A percentile compares a stretch with the other conserved stretches of the same genome.
Conservation (phyloP, 164 flowering plant genomes). For the Sextonia rubra region DNA sequence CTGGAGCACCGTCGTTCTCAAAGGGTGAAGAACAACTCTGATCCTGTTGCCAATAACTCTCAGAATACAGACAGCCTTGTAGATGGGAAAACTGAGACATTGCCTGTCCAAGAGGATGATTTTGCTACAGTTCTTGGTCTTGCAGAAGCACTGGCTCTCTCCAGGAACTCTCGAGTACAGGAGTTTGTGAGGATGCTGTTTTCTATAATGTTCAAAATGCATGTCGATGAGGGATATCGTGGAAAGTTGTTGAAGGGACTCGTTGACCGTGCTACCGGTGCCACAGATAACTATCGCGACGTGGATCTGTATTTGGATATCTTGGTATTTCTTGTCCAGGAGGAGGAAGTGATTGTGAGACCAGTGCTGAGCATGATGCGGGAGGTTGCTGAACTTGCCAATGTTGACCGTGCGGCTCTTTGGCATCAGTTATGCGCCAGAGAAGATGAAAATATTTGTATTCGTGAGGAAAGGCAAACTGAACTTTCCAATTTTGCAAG, state of each 20-base stretch:
- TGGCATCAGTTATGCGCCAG: conserved; percentile 94
- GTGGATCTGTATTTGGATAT: conserved; percentile 77
- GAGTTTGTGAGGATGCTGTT: conserved; percentile 78
- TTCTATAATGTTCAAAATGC: conserved; percentile 71
- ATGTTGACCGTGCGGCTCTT: conserved; percentile 88
- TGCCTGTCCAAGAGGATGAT: conserved; percentile 55
- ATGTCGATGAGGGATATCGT: conserved; percentile 62
- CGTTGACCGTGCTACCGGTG: conserved; percentile 70
- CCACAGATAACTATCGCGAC: conserved; percentile 56
- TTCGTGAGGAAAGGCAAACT: conserved; percentile 71
- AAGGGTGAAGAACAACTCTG: conserved; percentile 36
- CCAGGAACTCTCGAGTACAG: conserved; percentile 60
- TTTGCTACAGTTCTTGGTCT: conserved; percentile 76
- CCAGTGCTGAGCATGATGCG: conserved; percentile 88
- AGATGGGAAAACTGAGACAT: conserved; percentile 49
- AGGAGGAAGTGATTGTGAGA: conserved; percentile 62
- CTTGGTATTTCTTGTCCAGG: conserved; percentile 37
- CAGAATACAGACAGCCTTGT: conserved; percentile 36
- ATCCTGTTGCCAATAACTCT: conserved; percentile 39
- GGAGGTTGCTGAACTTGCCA: conserved; percentile 92
- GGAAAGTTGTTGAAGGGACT: conserved; percentile 84
- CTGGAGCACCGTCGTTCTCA: conserved; percentile 78
- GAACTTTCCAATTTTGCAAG: conserved; percentile 50
- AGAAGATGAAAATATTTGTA: conserved; percentile 74
- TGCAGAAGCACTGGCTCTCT: conserved; percentile 84